A percentile compares a stretch with the other conserved stretches of the same genome.
Evolutionary conservation across 2,329 filamentous ascomycete genomes (phyloP).

Genomic region (Colletotrichum navitas): DNA sequence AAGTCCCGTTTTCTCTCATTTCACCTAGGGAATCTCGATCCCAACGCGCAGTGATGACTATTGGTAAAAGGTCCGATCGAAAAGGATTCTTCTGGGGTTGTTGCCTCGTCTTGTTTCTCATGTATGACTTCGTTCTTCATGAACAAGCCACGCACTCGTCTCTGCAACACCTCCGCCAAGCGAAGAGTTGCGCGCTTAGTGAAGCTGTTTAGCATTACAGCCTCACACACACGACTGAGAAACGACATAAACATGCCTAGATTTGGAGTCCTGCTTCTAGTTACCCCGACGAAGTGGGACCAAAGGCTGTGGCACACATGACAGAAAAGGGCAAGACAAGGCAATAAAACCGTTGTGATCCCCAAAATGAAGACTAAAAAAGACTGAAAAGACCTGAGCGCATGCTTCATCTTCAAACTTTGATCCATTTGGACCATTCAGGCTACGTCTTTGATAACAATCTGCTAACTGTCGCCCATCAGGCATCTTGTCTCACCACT

Average conservation of each 20-base stretch:
- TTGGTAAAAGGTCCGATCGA: conserved; percentile 76
- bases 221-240: conserved; percentile 8
- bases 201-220: conserved; percentile 5
- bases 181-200: conserved; percentile 14
- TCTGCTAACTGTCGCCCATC: not conserved
- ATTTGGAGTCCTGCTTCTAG: conserved; percentile 65
- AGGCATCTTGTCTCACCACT: conserved; percentile 12
- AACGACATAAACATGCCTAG: conserved; percentile 52
- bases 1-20: not conserved
- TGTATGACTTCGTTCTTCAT: conserved; percentile 44
- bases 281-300: conserved; percentile 60
- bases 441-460: not conserved
- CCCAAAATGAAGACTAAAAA: conserved; percentile 62
- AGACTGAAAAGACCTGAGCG: conserved; percentile 85
- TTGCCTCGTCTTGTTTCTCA: conserved; percentile 44
- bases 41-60: conserved; percentile 62
- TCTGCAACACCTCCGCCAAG: conserved; percentile 10
- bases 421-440: conserved; percentile 8
- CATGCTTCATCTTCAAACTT: conserved; percentile 23
- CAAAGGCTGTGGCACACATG: conserved; percentile 72
- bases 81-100: conserved; percentile 61
- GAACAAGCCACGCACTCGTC: conserved; percentile 33
- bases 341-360: conserved; percentile 63
- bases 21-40: not conserved
- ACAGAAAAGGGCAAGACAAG: conserved; percentile 34